Percentiles rank a stretch among this genome's conserved stretches.
phyloP scores from a whole-genome alignment of 2,329 filamentous ascomycete genomes.

The Claviceps spartinae region DNA sequence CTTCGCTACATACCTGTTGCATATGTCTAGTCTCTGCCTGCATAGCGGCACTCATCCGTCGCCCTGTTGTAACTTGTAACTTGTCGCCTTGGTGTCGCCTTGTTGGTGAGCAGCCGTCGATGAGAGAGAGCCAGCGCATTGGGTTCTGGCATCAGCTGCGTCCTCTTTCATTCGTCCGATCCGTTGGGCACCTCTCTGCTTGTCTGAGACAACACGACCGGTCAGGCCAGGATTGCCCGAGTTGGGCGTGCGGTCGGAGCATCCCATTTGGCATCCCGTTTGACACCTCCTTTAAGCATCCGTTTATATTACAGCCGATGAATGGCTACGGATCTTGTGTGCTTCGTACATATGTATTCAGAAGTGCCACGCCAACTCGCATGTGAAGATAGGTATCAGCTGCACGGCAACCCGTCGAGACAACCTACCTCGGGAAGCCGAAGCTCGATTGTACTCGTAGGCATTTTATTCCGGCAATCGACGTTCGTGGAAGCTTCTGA shows the following conservation, averaged over 20 bases:
- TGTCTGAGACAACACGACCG: slow-evolving; percentile 6
- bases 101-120: not conserved
- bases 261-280: not conserved
- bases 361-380: not conserved
- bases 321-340: too few relatives aligned
- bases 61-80: not conserved
- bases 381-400: not conserved
- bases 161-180: not conserved
- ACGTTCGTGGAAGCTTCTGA: not conserved
- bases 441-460: not conserved
- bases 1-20: not conserved
- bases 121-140: not conserved
- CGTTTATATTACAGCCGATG: too few relatives aligned
- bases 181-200: not conserved
- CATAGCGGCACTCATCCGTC: not conserved
- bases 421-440: not conserved
- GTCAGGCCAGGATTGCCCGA: slow-evolving; percentile 1
- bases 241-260: not conserved
- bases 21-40: not conserved
- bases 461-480: not conserved
- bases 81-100: not conserved
- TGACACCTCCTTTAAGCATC: too few relatives aligned
- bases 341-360: too few relatives aligned
- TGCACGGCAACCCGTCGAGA: not conserved
- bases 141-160: not conserved